A percentile compares a stretch with the other conserved stretches of the same genome.
These are phyloP conservation scores for Stephania japonica DNA, from an alignment of 164 flowering plant species.

Conservation along the genomic window DNA sequence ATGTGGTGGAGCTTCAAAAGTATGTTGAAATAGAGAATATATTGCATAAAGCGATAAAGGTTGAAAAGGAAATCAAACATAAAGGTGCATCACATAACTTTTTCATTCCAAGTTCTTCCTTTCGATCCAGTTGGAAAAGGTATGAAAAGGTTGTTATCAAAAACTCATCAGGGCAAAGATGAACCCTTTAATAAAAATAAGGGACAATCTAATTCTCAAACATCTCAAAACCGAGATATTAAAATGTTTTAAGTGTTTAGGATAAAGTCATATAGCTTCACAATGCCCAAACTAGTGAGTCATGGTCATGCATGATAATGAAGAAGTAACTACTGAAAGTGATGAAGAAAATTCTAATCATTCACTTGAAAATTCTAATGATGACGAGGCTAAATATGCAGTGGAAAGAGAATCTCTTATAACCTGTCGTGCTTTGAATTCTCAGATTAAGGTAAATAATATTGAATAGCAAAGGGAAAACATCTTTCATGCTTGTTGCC, in stretches of 20 bases:
- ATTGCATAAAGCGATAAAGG: neutral
- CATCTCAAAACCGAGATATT: neutral
- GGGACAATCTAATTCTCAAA: neutral
- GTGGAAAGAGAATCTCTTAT: neutral
- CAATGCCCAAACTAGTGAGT: neutral
- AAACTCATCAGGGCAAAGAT: neutral
- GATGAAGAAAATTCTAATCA: neutral
- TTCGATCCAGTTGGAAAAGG: neutral
- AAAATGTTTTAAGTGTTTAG: neutral
- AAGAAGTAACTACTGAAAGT: too few species aligned
- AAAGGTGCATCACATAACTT: neutral
- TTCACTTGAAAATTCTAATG: neutral
- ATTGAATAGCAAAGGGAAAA: neutral
- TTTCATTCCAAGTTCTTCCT: neutral
- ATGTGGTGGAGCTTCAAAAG: neutral
- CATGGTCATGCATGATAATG: neutral
- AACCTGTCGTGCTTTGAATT: neutral
- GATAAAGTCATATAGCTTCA: neutral
- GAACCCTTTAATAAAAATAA: too few species aligned
- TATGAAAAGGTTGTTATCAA: neutral
- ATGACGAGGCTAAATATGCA: neutral
- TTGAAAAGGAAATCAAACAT: neutral
- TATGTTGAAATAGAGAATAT: neutral
- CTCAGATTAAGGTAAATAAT: neutral
- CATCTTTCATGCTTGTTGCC: neutral